Base-by-base conservation (phyloP, 2,329 filamentous ascomycete species). In the Aureobasidium musti region DNA sequence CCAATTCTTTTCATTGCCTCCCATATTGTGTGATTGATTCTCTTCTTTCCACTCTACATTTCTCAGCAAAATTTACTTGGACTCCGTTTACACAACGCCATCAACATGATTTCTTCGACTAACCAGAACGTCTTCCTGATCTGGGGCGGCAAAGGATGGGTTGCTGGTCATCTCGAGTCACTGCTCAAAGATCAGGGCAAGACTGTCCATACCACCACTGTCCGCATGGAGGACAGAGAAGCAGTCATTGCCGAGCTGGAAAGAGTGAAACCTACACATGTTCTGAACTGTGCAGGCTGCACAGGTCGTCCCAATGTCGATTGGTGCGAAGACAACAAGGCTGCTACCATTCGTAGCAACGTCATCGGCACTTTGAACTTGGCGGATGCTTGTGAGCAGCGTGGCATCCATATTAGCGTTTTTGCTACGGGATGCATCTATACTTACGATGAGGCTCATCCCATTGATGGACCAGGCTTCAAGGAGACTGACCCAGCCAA, bases 301-400 rank as follows among this genome's bases (percentile, higher is more conserved):
- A 89, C 87, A 3, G 87, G 88, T 59, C 82, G 86, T 28, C 87
- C 87, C 69, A 90, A 89, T 70, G 86, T 89, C 74, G 87, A 89
- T 77, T 89, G 87, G 87, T 89, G 87, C 72, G 88, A 90, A 78
- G 85, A 88, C 73, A 84, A 90, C 79, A 88, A 85, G 77, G 84
- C 87, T 76, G 84, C 85, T 65, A 90, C 87, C 7, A 84, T 89
- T 73, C 82, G 87, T 67, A 88, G 84, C 74, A 90, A 90, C 73
- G 87, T 87, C 65, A 83, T 89, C 54, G 87, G 87, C 64, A 85
- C 86, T 41, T 73, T 89, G 70, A 89, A 87, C 74, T 76, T 90
- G 72, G 81, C 86, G 39, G 86, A 89, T 73, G 81, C 79, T 75
- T 89, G 87, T 77, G 84, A 79, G 71, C 77, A 83, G 69, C 81